Evolutionary conservation across 768 basidiomycete species (phyloP).

Genomic region (Termitomyces sp.): DNA sequence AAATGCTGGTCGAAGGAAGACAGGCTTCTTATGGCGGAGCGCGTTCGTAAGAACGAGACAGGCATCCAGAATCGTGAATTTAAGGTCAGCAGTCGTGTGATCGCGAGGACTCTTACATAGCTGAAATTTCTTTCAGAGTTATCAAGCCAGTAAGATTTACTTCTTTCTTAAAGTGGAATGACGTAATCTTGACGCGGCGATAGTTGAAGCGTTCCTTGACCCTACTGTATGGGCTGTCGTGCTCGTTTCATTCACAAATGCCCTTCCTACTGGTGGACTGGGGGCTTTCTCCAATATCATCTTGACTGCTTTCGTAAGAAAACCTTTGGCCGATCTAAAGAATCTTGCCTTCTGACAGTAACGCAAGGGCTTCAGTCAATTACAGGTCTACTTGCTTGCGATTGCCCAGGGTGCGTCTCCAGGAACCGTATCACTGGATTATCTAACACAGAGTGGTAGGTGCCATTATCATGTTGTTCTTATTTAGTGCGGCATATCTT

Average conservation of each 20-base stretch:
- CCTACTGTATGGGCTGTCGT: slow-evolving; percentile 41
- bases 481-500: slow-evolving; percentile 38
- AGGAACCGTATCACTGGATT: slow-evolving; percentile 3
- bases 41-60: slow-evolving; percentile 47
- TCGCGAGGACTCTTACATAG: background rate
- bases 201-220: slow-evolving; percentile 41
- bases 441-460: slow-evolving; percentile 19
- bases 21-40: slow-evolving; percentile 42
- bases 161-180: background rate
- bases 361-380: slow-evolving; percentile 37
- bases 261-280: slow-evolving; percentile 41
- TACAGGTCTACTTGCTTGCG: slow-evolving; percentile 50
- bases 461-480: slow-evolving; percentile 36
- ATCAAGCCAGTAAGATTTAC: slow-evolving; percentile 26
- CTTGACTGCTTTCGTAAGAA: slow-evolving; percentile 36
- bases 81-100: slow-evolving; percentile 25
- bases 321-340: background rate
- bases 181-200: background rate
- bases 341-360: background rate
- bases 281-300: slow-evolving; percentile 53
- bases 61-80: slow-evolving; percentile 48
- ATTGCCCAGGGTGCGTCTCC: slow-evolving; percentile 33
- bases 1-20: slow-evolving; percentile 44
- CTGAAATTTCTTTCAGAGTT: slow-evolving; percentile 10
- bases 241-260: slow-evolving; percentile 43